These are phyloP conservation scores for Vitis labrusca DNA, from an alignment of 164 flowering plant genomes.

Conservation along the genomic window DNA sequence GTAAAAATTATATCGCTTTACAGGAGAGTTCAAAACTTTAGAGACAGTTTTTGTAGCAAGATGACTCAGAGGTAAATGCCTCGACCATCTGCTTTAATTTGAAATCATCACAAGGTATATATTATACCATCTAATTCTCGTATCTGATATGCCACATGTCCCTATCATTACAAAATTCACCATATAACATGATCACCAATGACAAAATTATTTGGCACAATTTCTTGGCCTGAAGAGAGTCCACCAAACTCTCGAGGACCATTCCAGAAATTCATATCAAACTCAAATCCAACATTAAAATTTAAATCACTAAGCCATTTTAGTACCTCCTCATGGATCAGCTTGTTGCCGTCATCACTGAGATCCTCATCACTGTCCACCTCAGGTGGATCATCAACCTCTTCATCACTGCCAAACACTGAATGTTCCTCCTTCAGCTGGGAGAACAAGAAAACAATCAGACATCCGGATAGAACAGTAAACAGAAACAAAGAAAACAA, in stretches of 20 bases:
- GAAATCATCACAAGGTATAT: too few species aligned
- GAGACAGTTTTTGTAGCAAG: too few species aligned
- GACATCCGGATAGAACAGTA: not conserved
- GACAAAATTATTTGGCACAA: too few species aligned
- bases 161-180: too few species aligned
- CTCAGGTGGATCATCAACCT: constrained; percentile 69
- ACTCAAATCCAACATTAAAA: not conserved
- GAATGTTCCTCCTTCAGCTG: constrained; percentile 85
- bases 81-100: too few species aligned
- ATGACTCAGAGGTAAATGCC: too few species aligned
- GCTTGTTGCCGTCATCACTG: constrained; percentile 54
- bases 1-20: too few species aligned
- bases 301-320: not conserved
- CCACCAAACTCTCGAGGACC: not conserved
- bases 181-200: too few species aligned
- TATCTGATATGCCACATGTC: too few species aligned
- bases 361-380: constrained; percentile 81
- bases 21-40: too few species aligned
- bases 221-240: not conserved
- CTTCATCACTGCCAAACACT: constrained; percentile 91
- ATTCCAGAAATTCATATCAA: not conserved
- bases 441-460: constrained; percentile 1
- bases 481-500: not conserved
- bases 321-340: constrained; percentile 66
- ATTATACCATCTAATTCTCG: too few species aligned